phyloP scores from a whole-genome alignment of 208 protist genomes.

The Entamoeba moshkovskii region DNA sequence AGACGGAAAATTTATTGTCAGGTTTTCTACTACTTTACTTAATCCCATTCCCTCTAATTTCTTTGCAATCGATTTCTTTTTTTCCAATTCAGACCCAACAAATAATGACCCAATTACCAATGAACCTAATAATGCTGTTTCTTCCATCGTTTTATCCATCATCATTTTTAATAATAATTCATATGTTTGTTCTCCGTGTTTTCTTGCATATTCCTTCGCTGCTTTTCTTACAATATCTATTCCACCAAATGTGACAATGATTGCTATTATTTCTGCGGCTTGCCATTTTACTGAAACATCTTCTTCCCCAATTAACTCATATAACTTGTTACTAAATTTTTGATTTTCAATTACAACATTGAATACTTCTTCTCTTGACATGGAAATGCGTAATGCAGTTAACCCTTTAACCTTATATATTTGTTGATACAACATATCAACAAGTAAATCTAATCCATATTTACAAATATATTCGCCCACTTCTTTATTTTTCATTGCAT shows the following conservation, averaged over 20 bases:
- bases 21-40: background rate
- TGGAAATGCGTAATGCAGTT: background rate
- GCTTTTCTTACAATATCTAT: background rate
- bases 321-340: background rate
- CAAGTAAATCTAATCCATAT: background rate
- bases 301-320: background rate
- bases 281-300: background rate
- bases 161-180: background rate
- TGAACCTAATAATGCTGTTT: background rate
- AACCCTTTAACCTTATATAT: background rate
- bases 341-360: background rate
- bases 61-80: background rate
- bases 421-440: background rate
- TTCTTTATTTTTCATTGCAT: background rate
- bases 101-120: background rate
- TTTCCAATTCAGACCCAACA: background rate
- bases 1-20: background rate
- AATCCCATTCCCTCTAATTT: background rate
- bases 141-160: background rate
- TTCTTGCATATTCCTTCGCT: background rate
- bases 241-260: background rate
- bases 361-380: background rate
- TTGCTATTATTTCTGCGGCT: background rate
- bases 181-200: background rate
- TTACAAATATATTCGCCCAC: background rate